phyloP scores from a whole-genome alignment of 495 filamentous ascomycete species.

The Acidomyces sp. region DNA sequence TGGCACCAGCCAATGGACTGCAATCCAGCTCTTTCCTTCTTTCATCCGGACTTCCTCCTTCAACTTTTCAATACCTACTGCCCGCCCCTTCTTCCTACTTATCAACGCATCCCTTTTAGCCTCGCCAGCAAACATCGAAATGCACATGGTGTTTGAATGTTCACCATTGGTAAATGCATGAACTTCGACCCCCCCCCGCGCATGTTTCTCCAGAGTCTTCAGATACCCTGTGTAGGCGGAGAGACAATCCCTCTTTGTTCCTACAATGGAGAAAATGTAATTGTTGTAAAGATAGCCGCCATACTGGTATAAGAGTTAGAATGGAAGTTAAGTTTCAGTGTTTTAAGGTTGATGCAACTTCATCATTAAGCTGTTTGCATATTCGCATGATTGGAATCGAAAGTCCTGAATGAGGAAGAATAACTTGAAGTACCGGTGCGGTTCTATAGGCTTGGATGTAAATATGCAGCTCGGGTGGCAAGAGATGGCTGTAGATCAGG shows the following conservation, averaged over 20 bases:
- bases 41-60: too few species aligned
- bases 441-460: constrained; percentile 14
- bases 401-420: background rate
- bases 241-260: constrained; percentile 15
- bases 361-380: constrained; percentile 4
- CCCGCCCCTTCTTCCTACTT: constrained; percentile 12
- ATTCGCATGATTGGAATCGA: constrained; percentile 1
- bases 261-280: constrained; percentile 20
- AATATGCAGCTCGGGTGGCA: constrained; percentile 12
- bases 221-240: constrained; percentile 11
- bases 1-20: too few species aligned
- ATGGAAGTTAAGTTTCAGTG: too few species aligned
- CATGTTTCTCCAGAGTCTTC: constrained; percentile 10
- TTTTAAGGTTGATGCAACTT: too few species aligned
- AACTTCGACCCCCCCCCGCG: constrained; percentile 9
- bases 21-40: too few species aligned
- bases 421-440: background rate
- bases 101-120: constrained; percentile 8
- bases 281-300: constrained; percentile 15
- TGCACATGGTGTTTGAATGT: constrained; percentile 18
- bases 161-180: constrained; percentile 20
- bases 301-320: too few species aligned
- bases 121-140: constrained; percentile 14
- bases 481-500: constrained; percentile 18
- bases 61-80: too few species aligned